Base-by-base conservation (phyloP, 345 rosid species). In the Lepidium didymum region DNA sequence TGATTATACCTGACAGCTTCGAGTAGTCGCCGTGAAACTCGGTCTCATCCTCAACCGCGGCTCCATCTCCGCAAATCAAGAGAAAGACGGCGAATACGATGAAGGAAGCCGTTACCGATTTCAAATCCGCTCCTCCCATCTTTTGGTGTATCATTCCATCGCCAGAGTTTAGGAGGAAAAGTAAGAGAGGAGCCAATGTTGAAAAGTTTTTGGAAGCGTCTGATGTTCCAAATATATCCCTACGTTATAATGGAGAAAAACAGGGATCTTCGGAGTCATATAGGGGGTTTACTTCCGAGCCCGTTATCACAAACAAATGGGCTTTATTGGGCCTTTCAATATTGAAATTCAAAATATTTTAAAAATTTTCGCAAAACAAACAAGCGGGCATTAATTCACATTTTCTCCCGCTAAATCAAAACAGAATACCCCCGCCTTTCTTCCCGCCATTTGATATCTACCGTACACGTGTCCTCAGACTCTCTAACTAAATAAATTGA, bases 1-100 rank as follows among this genome's bases (percentile, higher is more conserved):
- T 94, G 80, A 94, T 89, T 58, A 94, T 86, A 70, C 99, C 99
- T 9, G 99, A 94, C 9, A 91, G 72, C 85, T 82, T 86, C 34
- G 90, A 83, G 80, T 84, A 84, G 69, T 85, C 84, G 31, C 87
- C 86, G 67, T 41, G 62, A 50, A 82, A 75, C 74, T 83, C 80
- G 66, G 77, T 81, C 65, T 67, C 83, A 52, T 75, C 69, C 41
- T 51, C 67, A 23, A 35, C 68, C 33, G 52, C 57, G 31, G 63
- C 62, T 35, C 72, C 38, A 36, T 46, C 63, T 40, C 64, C 35
- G 44, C 0, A 37, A 45, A 76, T 18, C 25, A 71, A 46, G 2
- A 66, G 12, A 45, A 70, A 0, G 2, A 66, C 56, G 70, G 56
- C 50, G 52, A 68, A 2, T 29, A 69, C 23, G 68, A 56, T 7